Evolutionary conservation across 1,284 basidiomycete species (phyloP), one percentile per base, ranked within the genome.

Genomic region (Sphagnurus paluster): DNA sequence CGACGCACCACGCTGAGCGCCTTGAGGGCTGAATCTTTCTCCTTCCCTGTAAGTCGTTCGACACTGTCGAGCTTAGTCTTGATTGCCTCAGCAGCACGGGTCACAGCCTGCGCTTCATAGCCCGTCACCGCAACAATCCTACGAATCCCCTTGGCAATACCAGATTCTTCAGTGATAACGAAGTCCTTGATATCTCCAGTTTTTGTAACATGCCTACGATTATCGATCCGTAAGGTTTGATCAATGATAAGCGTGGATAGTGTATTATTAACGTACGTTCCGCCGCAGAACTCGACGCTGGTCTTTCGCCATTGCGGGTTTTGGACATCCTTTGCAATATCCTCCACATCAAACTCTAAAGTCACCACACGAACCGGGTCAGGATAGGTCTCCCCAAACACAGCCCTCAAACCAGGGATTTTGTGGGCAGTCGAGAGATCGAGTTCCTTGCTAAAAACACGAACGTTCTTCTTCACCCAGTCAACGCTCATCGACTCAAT

Each of bases 351-450:
- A 62, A 80, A 93, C 62, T 91, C 93, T 33, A 99, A 75, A 8
- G 90, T 82, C 10, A 99, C 97, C 1, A 99, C 93, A 34, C 96
- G 80, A 14, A 99, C 96, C 1, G 96, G 96, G 67, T 99, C 95
- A 3, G 96, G 96, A 66, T 99, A 99, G 1, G 91, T 80, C 71
- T 99, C 96, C 38, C 96, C 96, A 61, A 99, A 99, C 25, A 99
- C 97, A 4, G 97, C 97, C 29, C 96, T 80, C 25, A 99, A 69
- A 13, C 97, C 96, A 17, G 94, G 84, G 49, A 99, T 98, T 67
- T 89, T 84, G 59, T 86, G 82, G 0, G 93, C 95, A 7, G 77
- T 77, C 46, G 82, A 77, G n/a, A 99, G 75, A 40, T 84, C 74
- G 48, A 99, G 70, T 51, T 99, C 93, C 65, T 93, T 87, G 62